Evolutionary conservation across 768 basidiomycete genomes (phyloP), one percentile per base, ranked within the genome.

Genomic region (Hortiboletus campestris): DNA sequence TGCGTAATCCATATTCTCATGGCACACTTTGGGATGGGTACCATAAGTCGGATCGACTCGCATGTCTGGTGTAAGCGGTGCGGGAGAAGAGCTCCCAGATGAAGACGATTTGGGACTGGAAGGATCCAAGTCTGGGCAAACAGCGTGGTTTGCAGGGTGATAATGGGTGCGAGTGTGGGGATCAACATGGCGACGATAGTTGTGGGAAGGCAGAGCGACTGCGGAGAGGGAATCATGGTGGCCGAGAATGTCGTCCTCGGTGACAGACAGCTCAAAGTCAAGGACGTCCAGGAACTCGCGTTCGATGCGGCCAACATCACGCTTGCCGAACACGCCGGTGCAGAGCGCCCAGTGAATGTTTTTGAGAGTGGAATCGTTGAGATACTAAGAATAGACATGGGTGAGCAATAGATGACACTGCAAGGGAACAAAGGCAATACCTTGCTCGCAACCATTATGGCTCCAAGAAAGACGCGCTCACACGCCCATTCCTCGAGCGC

Each of bases 341-440:
- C 88, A 89, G n/a, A 88, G 76, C 10, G 88, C 86, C 91, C 91
- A 94, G 70, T 94, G 91, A 47, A 89, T 79, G 73, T 94, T 94
- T 79, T 94, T 94, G 16, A 93, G 80, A 28, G 89, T 91, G 16
- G 88, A 91, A 69, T 95, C 93, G 69, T 94, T 93, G 35, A 88
- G 75, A 67, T 94, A 94, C 84, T 90, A 56, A 17, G 28, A 34
- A 22, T 14, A 49, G 49, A 45, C 34, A 51, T 34, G 29, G 19
- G 34, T 61, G 7, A 63, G 58, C 34, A 19, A 52, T 41, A 0
- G 8, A 31, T 46, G 52, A 28, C 52, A 61, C 52, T 61, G 39
- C 50, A 61, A 57, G 72, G 67, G 60, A 49, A 46, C 49, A 29
- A 28, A 64, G 36, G 36, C 2, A 51, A 19, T 64, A 89, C 87